Base-by-base conservation (phyloP, 1,284 basidiomycete genomes). In the Inonotus hispidus region DNA sequence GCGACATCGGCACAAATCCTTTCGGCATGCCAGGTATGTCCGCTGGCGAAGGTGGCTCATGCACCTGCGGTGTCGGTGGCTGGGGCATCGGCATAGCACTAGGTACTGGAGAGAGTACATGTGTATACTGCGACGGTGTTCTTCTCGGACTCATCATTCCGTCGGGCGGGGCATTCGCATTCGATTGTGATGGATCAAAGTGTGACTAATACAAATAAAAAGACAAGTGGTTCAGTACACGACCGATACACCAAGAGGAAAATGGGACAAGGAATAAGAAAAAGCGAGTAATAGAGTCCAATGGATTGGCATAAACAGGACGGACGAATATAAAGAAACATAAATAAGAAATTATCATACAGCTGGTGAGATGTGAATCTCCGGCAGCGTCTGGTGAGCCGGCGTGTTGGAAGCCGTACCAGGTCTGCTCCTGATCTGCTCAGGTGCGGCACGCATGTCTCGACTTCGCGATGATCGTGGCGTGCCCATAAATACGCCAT, bases 191-290 rank as follows among this genome's bases (percentile, higher is more conserved):
- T 27, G 58, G 56, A 29, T 63, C 58, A 63, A 53, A 63, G 43
- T 57, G 61, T 6, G 62, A 63, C 62, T 63, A 56, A 53, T 59
- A 56, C 50, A 59, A 60, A 53, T 57, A 60, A 56, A 57, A 63
- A 41, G 50, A 43, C 41, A 57, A 50, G 32, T 35, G 39, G 43
- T 38, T 63, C 58, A 63, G 62, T 63, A 60, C 39, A 60, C 38
- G 29, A 43, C 46, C 27, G 10, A 16, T 55, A 55, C 16, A 50
- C n/a, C 39, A 56, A 56, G 21, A 55, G 56, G 39, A 39, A 55
- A 52, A 49, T 23, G 21, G 49, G 27, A 45, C 19, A 35, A 52
- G 14, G 46, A 10, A 57, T 29, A 49, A 38, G 41, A 29, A 53
- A 53, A n/a, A 25, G 21, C 37, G 35, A n/a, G 41, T 27, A 32